phyloP scores from a whole-genome alignment of 1,284 basidiomycete species.

The Fomitopsis schrenkii region DNA sequence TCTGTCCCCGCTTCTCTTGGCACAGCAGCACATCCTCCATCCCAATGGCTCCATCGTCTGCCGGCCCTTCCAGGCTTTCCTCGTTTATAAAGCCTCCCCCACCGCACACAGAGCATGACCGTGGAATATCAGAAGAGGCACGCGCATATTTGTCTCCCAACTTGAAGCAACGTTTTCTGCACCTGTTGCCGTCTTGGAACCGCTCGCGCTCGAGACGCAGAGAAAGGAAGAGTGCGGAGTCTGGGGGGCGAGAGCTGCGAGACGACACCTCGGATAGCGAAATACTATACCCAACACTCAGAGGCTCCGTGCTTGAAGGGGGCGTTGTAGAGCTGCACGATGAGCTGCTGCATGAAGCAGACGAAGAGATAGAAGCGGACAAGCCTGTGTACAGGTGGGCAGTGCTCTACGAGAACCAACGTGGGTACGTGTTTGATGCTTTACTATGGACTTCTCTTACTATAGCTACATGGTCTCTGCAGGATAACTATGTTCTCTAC shows the following conservation, averaged over 20 bases:
- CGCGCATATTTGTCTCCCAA: background rate
- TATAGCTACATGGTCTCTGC: background rate
- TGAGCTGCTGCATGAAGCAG: background rate
- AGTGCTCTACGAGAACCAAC: conserved; percentile 72
- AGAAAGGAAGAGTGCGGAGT: background rate
- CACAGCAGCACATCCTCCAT: background rate
- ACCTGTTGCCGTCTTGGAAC: conserved; percentile 12
- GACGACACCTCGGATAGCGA: background rate
- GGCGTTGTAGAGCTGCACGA: conserved; percentile 3
- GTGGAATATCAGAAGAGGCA: background rate
- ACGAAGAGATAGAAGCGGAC: conserved; percentile 31
- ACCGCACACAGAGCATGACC: conserved; percentile 14
- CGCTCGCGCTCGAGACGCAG: conserved; percentile 7
- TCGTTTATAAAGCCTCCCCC: conserved; percentile 26
- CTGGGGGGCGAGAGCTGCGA: background rate
- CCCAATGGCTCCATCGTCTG: background rate
- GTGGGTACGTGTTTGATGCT: conserved; percentile 46
- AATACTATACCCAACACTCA: background rate
- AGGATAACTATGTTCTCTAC: conserved; percentile 72
- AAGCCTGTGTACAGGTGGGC: conserved; percentile 62
- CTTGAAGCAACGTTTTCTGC: conserved; percentile 9
- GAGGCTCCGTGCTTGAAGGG: background rate
- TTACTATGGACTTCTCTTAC: background rate
- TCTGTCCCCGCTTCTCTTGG: background rate
- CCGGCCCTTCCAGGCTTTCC: conserved; percentile 7